Percentiles rank a stretch among this genome's conserved stretches.
Evolutionary conservation across 306 rosid species (phyloP).

Genomic region (Vigna mungo): DNA sequence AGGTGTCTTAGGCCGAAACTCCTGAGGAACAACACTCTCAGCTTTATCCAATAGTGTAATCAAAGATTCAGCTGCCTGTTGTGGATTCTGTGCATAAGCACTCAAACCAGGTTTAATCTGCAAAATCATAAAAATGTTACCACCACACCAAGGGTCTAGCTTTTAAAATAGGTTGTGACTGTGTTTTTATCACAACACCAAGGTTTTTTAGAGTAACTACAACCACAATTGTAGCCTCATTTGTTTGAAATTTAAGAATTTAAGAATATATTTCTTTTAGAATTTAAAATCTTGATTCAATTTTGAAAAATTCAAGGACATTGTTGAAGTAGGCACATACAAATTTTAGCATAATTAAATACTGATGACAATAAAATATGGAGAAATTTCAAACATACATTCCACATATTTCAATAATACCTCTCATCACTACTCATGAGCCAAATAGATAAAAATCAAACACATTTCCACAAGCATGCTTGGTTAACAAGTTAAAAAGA

Average conservation of each 20-base stretch:
- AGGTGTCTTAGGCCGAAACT: conserved; percentile 69
- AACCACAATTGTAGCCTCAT: background rate
- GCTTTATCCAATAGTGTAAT: conserved; percentile 71
- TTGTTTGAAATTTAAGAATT: background rate
- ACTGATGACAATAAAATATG: too few relatives aligned
- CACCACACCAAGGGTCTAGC: background rate
- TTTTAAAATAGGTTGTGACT: background rate
- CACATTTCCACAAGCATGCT: too few relatives aligned
- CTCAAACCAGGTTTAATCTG: conserved; percentile 80
- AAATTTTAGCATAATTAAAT: too few relatives aligned
- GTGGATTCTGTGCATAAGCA: conserved; percentile 71
- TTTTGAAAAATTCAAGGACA: background rate
- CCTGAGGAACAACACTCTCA: conserved; percentile 70
- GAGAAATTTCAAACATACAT: too few relatives aligned
- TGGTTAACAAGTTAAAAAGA: too few relatives aligned
- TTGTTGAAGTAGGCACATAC: background rate
- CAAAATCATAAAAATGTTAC: conserved; percentile 23
- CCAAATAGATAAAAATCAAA: too few relatives aligned
- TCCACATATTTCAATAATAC: too few relatives aligned
- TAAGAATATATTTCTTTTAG: background rate
- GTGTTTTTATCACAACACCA: background rate
- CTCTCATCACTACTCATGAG: too few relatives aligned
- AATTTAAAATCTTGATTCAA: background rate
- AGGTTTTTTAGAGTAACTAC: background rate
- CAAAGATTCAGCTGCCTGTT: conserved; percentile 71